Base-by-base conservation (phyloP, 2,329 filamentous ascomycete species). In the Alternaria hordeiaustralica region DNA sequence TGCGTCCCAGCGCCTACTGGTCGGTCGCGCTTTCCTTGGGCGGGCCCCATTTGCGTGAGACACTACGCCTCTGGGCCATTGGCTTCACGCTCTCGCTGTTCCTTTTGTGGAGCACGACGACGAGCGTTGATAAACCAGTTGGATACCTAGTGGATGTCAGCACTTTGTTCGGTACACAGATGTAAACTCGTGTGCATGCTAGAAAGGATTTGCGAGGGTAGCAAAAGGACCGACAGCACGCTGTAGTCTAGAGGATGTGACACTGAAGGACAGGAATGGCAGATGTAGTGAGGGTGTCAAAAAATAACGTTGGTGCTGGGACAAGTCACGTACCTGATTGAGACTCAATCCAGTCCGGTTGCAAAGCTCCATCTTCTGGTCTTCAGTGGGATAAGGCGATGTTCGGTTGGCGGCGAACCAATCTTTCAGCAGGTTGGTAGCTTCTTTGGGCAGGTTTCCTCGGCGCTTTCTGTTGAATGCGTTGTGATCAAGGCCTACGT, bases 371-470 rank as follows among this genome's bases (percentile, higher is more conserved):
- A 94, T 88, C 80, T 97, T 96, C 81, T 96, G 91, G 66, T 96
- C 92, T 78, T 96, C 92, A 5, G 89, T 94, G 2, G 93, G 93
- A 76, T 97, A 97, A 0, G 93, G 93, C 74, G 96, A 93, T 10
- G 70, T 64, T 18, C 72, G 59, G 58, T 79, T 74, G 26, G 67
- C 64, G 4, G 55, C n/a, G 69, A 96, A 94, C 94, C 94, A 97
- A 0, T 87, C 84, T 58, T 92, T 88, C 44, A 97, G 84, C 69
- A 92, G 90, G 75, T 94, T 92, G 0, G 93, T 97, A 0, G 93
- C 92, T 58, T 94, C 91, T 76, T 96, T 96, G n/a, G 94, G 94
- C 4, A 97, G 84, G 74, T 97, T 97, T 2, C 94, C 94, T 43
- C 94, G 87, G 56, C 93, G 86, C 77, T 85, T 83, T 72, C 86